Evolutionary conservation across 768 basidiomycete genomes (phyloP), one percentile per base, ranked within the genome.

Genomic region (Termitomyces sp.): DNA sequence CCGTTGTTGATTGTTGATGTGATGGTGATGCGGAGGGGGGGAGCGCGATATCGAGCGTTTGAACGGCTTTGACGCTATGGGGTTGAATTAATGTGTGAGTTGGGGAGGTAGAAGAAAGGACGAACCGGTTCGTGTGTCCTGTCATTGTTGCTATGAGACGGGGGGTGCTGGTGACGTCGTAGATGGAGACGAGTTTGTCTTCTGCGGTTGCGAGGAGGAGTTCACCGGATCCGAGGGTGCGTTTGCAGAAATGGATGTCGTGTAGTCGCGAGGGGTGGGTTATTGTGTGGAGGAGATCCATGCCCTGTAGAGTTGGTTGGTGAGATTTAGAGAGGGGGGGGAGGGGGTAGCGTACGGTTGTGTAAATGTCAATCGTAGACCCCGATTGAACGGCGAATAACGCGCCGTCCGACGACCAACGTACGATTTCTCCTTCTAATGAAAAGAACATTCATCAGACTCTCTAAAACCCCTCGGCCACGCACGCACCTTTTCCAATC

Each of bases 361-460:
- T 79, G 68, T 94, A 98, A 10, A 99, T 64, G 59, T 95, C 90
- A 32, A 98, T 80, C 4, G 80, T 85, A 35, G 81, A 82, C 25
- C 83, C 81, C 3, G 84, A 78, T 59, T 94, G 88, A 5, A 99
- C 89, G 9, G 83, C 84, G 63, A 99, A 94, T 18, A 84, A 74
- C 2, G 81, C 76, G 1, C 96, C 96, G 6, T 81, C 79, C 2
- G 78, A 74, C 5, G 92, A 91, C 88, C 94, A 99, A 27, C 88
- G 81, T 13, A 96, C 92, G n/a, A 89, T 68, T 64, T 99, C 96
- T 0, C 89, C 94, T 76, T 99, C 96, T 93, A 62, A 0, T 45
- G 16, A 44, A 29, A 22, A 25, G 33, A 32, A 48, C 16, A 5
- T 25, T 16, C 22, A 9, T 43, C 23, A 35, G 44, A 35, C 3